Percentiles rank a stretch among this genome's conserved stretches.
Conservation (phyloP, 106 monocot species). For the Phalaenopsis equestris region DNA sequence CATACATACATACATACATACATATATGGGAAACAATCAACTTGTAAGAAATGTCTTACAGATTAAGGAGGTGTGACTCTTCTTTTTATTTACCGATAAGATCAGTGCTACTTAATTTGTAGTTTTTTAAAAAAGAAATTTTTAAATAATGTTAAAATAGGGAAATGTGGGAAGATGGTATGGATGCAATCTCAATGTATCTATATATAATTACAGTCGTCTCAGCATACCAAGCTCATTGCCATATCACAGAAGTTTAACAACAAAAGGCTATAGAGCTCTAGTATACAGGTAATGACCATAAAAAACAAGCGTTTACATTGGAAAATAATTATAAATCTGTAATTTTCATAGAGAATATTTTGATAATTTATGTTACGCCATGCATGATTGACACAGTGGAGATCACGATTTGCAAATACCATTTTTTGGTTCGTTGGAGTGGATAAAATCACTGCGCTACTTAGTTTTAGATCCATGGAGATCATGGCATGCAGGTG, state of each 20-base stretch:
- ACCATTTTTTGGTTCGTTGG: constrained; percentile 3
- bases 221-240: constrained; percentile 2
- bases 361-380: background rate
- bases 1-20: too few species aligned
- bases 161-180: constrained; percentile 6
- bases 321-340: background rate
- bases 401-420: constrained; percentile 12
- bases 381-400: background rate
- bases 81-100: too few species aligned
- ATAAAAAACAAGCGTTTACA: background rate
- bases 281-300: constrained; percentile 11
- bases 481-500: constrained; percentile 24
- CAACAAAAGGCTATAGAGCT: constrained; percentile 13
- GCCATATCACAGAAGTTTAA: constrained; percentile 9
- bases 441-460: constrained; percentile 14
- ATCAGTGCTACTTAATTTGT: background rate
- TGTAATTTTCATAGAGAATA: background rate
- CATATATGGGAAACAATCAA: too few species aligned
- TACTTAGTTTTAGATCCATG: constrained; percentile 9
- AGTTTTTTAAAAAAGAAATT: background rate
- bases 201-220: background rate
- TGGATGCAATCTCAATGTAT: constrained; percentile 12
- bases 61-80: too few species aligned
- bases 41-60: too few species aligned
- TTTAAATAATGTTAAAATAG: background rate